Evolutionary conservation across 805 yeast species (phyloP), one percentile per base, ranked within the genome.

Genomic region (Starmerella khaoyaiensis): DNA sequence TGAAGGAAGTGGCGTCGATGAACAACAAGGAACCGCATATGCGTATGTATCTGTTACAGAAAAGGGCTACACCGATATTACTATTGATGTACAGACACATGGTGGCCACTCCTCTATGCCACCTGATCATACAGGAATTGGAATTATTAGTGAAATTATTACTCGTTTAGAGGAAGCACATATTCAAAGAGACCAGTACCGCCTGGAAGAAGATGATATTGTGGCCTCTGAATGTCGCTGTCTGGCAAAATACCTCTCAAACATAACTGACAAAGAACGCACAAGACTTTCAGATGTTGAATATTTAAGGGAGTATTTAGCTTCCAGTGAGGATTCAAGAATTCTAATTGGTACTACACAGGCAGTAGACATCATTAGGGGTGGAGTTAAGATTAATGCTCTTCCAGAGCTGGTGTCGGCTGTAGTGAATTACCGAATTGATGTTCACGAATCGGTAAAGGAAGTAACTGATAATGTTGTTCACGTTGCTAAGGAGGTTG

Each of bases 81-180:
- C 51, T 21, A 61, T 77, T 28, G 62, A 63, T 3, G 57, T 79
- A 28, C 58, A 59, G 18, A 74, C 79, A 16, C 71, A 73, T 11
- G 93, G 93, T 26, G 93, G 93, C 7, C 93, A 79, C 53, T 73
- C 87, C 1, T 76, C 86, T 7, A 55, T 68, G n/a, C 90, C 93
- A 7, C 87, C 86, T 2, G 76, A 71, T 32, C 90, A 81, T 52
- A 79, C 93, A 4, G 68, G 79, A 2, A 79, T 82, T 57, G 94
- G 90, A 10, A 67, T 81, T 25, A 62, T 76, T 35, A 64, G 82
- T 2, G 73, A 76, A 40, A 60, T 80, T 38, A 63, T 76, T 9
- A 56, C 62, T 8, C 47, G 55, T 14, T 60, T 81, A 28, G 94
- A 83, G 55, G 55, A 58, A 8, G 16, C 3, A 4, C 39, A 38